Conservation (phyloP, 129 eudicot species). For the Flaveria bidentis region DNA sequence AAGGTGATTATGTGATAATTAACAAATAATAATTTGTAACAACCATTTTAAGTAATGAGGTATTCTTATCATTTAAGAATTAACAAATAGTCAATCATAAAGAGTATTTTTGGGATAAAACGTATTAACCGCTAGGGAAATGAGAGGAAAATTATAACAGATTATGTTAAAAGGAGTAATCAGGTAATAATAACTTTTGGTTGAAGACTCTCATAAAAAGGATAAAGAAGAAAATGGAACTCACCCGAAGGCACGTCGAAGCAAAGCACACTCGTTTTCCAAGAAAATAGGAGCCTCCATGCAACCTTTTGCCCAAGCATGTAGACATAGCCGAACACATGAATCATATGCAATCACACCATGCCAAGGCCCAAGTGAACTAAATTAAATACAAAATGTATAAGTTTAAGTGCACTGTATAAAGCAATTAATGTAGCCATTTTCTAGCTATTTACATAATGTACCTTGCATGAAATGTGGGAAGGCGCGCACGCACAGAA, state of each 20-base stretch:
- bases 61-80: too few species aligned
- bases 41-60: neutral
- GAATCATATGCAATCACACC: constrained; percentile 81
- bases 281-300: constrained; percentile 85
- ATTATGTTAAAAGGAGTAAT: too few species aligned
- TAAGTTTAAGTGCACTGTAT: neutral
- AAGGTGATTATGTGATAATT: too few species aligned
- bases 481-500: constrained; percentile 62
- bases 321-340: constrained; percentile 81
- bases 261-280: constrained; percentile 76
- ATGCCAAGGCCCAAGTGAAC: constrained; percentile 86
- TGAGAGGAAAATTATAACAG: too few species aligned
- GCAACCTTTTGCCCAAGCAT: constrained; percentile 93
- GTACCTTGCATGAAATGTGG: constrained; percentile 87
- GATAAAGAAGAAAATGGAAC: constrained; percentile 18
- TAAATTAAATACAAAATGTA: constrained; percentile 31
- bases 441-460: constrained; percentile 19
- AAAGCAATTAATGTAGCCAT: constrained; percentile 8
- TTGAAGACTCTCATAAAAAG: neutral
- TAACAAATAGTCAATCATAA: neutral
- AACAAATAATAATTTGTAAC: too few species aligned
- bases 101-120: neutral
- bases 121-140: too few species aligned
- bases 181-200: neutral
- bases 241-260: constrained; percentile 67